Percentiles rank a stretch among this genome's conserved stretches.
These are phyloP conservation scores for Xylaria acuta DNA, from an alignment of 495 filamentous ascomycete genomes.

Conservation along the genomic window DNA sequence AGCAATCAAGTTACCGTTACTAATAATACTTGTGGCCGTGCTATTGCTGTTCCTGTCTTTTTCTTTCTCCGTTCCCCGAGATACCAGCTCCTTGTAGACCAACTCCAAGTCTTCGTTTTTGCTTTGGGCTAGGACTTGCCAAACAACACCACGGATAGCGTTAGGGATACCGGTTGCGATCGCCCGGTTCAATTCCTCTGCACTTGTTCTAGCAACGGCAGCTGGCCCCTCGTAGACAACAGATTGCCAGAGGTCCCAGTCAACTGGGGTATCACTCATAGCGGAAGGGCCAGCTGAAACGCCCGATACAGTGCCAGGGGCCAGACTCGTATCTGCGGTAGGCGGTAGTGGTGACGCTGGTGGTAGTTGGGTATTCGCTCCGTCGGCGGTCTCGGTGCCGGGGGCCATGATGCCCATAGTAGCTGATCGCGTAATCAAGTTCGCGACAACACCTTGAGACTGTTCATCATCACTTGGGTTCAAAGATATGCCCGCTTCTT, in stretches of 20 bases:
- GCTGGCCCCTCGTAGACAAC: constrained; percentile 92
- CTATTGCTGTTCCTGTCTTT: constrained; percentile 65
- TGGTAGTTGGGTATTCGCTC: constrained; percentile 53
- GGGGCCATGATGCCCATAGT: constrained; percentile 58
- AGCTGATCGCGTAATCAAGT: constrained; percentile 51
- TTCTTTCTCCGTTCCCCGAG: constrained; percentile 80
- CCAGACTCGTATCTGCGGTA: constrained; percentile 62
- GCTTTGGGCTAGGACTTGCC: constrained; percentile 95
- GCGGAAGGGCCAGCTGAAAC: constrained; percentile 73
- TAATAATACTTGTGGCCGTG: constrained; percentile 47
- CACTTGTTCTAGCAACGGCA: constrained; percentile 81
- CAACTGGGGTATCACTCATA: constrained; percentile 71
- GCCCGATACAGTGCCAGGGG: constrained; percentile 84
- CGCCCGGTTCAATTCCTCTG: constrained; percentile 85
- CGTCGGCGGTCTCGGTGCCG: constrained; percentile 45
- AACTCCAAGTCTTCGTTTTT: constrained; percentile 87
- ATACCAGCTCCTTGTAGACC: constrained; percentile 84
- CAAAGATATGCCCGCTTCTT: constrained; percentile 69
- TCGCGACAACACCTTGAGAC: constrained; percentile 47
- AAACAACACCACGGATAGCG: constrained; percentile 94
- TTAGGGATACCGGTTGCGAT: constrained; percentile 94
- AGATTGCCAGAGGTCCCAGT: constrained; percentile 98
- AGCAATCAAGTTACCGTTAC: constrained; percentile 47
- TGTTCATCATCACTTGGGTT: constrained; percentile 56
- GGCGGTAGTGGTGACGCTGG: constrained; percentile 57